Base-by-base conservation (phyloP, 2,329 filamentous ascomycete genomes). In the Pseudomassariella vexata region DNA sequence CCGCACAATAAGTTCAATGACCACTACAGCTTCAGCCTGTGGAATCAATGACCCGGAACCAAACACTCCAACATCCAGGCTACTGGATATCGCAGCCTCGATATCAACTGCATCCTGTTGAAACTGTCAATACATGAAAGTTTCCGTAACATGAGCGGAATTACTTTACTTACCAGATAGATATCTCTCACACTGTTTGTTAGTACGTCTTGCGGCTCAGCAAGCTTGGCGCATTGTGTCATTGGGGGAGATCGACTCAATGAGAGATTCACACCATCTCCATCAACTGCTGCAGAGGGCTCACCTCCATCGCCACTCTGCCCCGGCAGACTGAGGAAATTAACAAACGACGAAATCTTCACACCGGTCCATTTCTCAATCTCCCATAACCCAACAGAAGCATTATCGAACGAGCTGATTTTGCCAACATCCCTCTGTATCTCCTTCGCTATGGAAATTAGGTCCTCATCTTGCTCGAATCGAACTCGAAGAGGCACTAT, bases 351-450 rank as follows among this genome's bases (percentile, higher is more conserved):
- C 44, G 84, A 73, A 1, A 94, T 56, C 33, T 57, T 64, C 2
- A 87, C 59, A 0, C 82, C 82, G 0, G 85, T 90, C 87, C 87
- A 95, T 11, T 68, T 56, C 14, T 66, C 57, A 22, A 95, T 79
- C 52, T 94, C 80, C 60, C 74, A 76, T 2, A 95, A 60, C 2
- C 76, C 76, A 0, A 76, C 77, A 2, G 62, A 62, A 0, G 73
- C 68, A 48, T 77, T 76, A 28, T 65, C 69, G 2, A 59, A 56
- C 17, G 44, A 66, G 14, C 68, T 70, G 21, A 95, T 80, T 4
- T 62, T 52, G 21, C 71, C 63, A 1, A 95, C 57, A 46, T 94
- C 85, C 1, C 48, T 46, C 48, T 94, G 86, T 2, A 95, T 74
- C 9, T 62, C 51, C 5, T 41, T 52, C 0, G 87, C 86, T 1